Evolutionary conservation across 148 eudicot genomes (phyloP), one percentile per base, ranked within the genome.

Genomic region (Heliamphora exappendiculata): DNA sequence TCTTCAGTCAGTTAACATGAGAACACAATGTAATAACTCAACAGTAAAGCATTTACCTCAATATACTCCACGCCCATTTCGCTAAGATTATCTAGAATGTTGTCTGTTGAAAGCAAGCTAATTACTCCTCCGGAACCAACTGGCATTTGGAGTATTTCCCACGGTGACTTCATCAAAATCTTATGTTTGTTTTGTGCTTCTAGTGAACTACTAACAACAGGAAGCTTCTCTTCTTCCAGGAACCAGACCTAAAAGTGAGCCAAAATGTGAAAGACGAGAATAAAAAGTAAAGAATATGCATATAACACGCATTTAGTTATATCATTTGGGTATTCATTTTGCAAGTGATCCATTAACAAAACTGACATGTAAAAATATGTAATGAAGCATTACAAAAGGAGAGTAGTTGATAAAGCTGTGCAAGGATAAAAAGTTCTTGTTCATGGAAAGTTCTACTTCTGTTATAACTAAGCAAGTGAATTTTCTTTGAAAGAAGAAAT

Each of bases 81-180:
- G 29, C 80, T 26, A 20, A 95, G 87, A 59, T 86, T 75, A 62
- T 89, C 96, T 26, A 92, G 44, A 50, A 91, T 75, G 72, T 82
- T 85, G 54, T 77, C 72, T 36, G 97, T 80, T 73, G 88, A 85
- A 75, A 95, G 87, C 57, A 81, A 84, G 81, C 81, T 85, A 34
- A 92, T 78, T 24, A 85, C 64, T 37, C 98, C 98, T 36, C 88
- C 94, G 44, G 92, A 92, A 63, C 98, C 98, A 63, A 92, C 82
- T 29, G 97, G 88, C 71, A 82, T 79, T 81, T 91, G 92, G 74
- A 89, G 93, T 72, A 95, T 86, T 69, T 87, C 91, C 96, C 97
- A 95, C 9, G 96, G 98, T 22, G 98, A 86, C 77, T 91, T 88
- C 98, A 95, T 91, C 72, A 95, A 81, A 69, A 95, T 89, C 77